These are phyloP conservation scores for Penicillium glabrum DNA, from an alignment of 2,329 filamentous ascomycete genomes.

Conservation along the genomic window DNA sequence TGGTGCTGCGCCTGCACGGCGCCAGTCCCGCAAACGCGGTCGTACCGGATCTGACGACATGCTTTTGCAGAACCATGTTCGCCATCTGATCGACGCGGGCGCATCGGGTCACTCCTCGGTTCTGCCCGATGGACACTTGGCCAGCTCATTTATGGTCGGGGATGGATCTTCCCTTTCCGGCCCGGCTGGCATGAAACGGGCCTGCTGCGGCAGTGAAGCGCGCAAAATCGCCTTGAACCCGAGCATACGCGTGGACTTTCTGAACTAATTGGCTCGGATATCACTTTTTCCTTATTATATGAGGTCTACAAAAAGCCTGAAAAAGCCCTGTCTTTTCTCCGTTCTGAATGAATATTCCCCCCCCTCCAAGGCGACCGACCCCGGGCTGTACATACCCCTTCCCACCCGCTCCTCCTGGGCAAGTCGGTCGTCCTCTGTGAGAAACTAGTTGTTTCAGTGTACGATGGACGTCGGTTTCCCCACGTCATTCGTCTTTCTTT, in stretches of 20 bases:
- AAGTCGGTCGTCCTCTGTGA: conserved; percentile 19
- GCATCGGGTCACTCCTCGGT: conserved; percentile 26
- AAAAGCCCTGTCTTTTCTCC: conserved; percentile 28
- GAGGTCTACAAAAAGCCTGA: conserved; percentile 30
- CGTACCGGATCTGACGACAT: conserved; percentile 41
- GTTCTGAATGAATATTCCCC: conserved; percentile 29
- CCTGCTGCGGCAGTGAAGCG: conserved; percentile 42
- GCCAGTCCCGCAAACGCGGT: conserved; percentile 40
- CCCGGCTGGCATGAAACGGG: conserved; percentile 41
- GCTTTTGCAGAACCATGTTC: conserved; percentile 39
- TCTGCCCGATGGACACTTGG: conserved; percentile 32
- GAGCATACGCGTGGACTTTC: conserved; percentile 31
- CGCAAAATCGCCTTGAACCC: conserved; percentile 37
- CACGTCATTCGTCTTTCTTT: conserved; percentile 24
- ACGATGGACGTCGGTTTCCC: conserved; percentile 26
- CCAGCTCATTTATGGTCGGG: conserved; percentile 33
- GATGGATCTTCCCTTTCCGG: conserved; percentile 30
- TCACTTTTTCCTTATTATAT: conserved; percentile 23
- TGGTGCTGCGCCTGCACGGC: conserved; percentile 29
- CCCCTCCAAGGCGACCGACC: conserved; percentile 24
- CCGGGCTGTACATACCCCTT: conserved; percentile 24
- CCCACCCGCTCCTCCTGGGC: conserved; percentile 11
- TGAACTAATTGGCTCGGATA: conserved; percentile 18
- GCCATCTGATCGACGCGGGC: conserved; percentile 35
- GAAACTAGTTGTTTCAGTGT: conserved; percentile 18